These are phyloP conservation scores for Heliosperma pusillum DNA, from an alignment of 148 eudicot species.

Conservation along the genomic window DNA sequence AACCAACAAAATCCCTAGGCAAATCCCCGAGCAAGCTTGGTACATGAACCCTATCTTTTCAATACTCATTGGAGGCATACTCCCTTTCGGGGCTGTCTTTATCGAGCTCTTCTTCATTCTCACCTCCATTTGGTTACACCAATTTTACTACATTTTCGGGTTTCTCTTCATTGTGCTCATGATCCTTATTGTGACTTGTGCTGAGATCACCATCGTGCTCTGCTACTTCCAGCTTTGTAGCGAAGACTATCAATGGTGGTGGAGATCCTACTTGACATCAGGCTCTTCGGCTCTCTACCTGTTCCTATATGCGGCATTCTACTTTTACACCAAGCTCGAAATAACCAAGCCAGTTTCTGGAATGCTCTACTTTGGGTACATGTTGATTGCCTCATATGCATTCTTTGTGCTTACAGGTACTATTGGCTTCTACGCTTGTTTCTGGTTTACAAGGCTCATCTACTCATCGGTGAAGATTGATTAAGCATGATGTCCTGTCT, in stretches of 20 bases:
- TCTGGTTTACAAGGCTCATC: slow-evolving; percentile 51
- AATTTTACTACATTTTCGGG: slow-evolving; percentile 50
- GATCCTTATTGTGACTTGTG: slow-evolving; percentile 45
- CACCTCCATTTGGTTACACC: slow-evolving; percentile 49
- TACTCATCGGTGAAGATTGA: slow-evolving; percentile 51
- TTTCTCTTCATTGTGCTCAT: slow-evolving; percentile 45
- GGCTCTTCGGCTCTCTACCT: slow-evolving; percentile 49
- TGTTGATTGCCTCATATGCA: slow-evolving; percentile 43
- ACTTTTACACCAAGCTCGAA: slow-evolving; percentile 55
- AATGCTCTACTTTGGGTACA: slow-evolving; percentile 51
- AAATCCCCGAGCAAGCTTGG: slow-evolving; percentile 53
- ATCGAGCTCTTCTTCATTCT: slow-evolving; percentile 52
- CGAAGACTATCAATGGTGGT: slow-evolving; percentile 51
- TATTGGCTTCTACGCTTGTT: slow-evolving; percentile 47
- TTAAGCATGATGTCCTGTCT: slow-evolving; percentile 13
- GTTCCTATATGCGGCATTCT: slow-evolving; percentile 45
- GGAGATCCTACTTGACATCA: slow-evolving; percentile 50
- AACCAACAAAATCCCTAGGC: slow-evolving; percentile 50
- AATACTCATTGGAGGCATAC: slow-evolving; percentile 46
- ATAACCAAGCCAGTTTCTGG: slow-evolving; percentile 47
- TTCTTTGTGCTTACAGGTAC: slow-evolving; percentile 47
- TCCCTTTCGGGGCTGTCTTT: slow-evolving; percentile 48
- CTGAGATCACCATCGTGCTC: slow-evolving; percentile 43
- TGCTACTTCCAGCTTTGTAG: slow-evolving; percentile 56
- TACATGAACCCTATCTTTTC: slow-evolving; percentile 54